phyloP scores from a whole-genome alignment of 345 rosid species.

The Microthlaspi erraticum region DNA sequence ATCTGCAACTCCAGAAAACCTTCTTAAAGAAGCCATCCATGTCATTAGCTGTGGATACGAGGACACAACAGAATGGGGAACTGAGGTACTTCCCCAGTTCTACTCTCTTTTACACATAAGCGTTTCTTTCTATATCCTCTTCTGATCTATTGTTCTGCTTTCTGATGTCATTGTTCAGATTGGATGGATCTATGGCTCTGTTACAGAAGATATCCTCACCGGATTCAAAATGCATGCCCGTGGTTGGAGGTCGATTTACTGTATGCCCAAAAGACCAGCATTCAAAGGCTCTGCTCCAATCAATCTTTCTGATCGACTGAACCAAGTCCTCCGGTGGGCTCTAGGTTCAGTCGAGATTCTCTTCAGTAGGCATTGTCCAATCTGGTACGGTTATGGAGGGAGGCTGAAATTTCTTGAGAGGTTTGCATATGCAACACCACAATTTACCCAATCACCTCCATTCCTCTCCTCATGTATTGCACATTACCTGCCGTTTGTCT shows the following conservation, averaged over 20 bases:
- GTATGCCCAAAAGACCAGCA: conserved; percentile 86
- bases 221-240: conserved; percentile 99
- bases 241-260: conserved; percentile 95
- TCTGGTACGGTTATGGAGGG: conserved; percentile 90
- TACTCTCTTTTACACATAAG: neutral
- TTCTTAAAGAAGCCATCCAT: conserved; percentile 96
- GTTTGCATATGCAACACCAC: conserved; percentile 79
- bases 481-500: conserved; percentile 75
- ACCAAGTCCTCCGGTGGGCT: conserved; percentile 98
- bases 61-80: conserved; percentile 94
- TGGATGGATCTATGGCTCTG: conserved; percentile 98
- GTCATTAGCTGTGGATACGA: conserved; percentile 97
- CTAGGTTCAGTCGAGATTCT: conserved; percentile 90
- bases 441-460: conserved; percentile 77
- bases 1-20: conserved; percentile 87
- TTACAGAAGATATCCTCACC: conserved; percentile 97
- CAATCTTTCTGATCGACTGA: conserved; percentile 66
- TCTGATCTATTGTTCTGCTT: conserved; percentile 13
- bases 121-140: neutral
- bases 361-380: conserved; percentile 87
- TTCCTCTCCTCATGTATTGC: conserved; percentile 88
- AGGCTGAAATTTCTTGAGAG: conserved; percentile 85
- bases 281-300: conserved; percentile 97
- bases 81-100: conserved; percentile 55
- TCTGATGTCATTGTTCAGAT: conserved; percentile 56